These are phyloP conservation scores for Canariomyces notabilis DNA, from an alignment of 2,329 filamentous ascomycete species.

Conservation along the genomic window DNA sequence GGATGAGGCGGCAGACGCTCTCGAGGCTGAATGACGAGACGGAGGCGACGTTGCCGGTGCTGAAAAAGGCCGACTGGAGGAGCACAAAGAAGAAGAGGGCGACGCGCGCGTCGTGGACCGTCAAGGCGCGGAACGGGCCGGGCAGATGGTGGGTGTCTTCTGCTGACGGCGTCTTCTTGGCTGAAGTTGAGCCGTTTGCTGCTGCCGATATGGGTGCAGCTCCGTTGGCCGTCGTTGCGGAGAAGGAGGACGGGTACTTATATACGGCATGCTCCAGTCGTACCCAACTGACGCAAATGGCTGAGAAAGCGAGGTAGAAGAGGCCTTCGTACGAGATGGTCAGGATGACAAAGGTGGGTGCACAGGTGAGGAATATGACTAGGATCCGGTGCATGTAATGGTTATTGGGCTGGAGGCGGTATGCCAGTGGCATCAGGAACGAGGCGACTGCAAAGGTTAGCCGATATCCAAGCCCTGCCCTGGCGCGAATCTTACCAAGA, in stretches of 20 bases:
- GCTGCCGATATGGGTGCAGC: neutral
- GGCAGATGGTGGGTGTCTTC: conserved; percentile 9
- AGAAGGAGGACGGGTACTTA: conserved; percentile 32
- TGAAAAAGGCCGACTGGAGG: conserved; percentile 93
- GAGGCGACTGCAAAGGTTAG: conserved; percentile 55
- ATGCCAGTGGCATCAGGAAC: conserved; percentile 72
- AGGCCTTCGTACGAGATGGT: conserved; percentile 96
- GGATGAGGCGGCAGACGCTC: conserved; percentile 79
- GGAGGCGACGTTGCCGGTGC: conserved; percentile 92
- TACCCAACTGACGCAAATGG: conserved; percentile 81
- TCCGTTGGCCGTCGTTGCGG: conserved; percentile 14
- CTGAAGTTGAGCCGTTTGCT: conserved; percentile 25
- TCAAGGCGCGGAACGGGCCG: conserved; percentile 58
- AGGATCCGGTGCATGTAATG: conserved; percentile 88
- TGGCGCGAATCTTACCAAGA: conserved; percentile 17
- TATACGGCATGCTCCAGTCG: conserved; percentile 80
- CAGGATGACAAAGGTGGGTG: conserved; percentile 89
- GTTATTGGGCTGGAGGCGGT: conserved; percentile 72
- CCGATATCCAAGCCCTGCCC: neutral
- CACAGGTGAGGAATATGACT: conserved; percentile 86
- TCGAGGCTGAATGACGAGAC: conserved; percentile 91
- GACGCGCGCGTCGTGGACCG: conserved; percentile 77
- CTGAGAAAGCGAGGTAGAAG: conserved; percentile 87
- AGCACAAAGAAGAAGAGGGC: conserved; percentile 94
- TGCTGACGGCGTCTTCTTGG: neutral